Evolutionary conservation across 2,329 filamentous ascomycete species (phyloP).

Genomic region (Alternaria ventricosa): DNA sequence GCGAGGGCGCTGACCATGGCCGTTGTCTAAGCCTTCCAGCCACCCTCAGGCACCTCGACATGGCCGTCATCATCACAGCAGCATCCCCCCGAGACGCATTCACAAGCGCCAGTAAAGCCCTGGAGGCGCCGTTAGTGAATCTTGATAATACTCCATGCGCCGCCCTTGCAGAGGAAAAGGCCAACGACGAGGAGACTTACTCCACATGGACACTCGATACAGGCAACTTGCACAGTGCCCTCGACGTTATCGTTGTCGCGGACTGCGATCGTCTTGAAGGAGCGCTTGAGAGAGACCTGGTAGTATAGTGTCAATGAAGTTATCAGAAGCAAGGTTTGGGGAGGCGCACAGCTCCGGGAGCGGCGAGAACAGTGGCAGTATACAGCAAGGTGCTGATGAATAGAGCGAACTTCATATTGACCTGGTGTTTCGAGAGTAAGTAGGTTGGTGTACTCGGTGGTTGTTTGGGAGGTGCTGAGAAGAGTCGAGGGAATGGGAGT

Average conservation of each 20-base stretch:
- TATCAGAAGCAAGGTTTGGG: neutral
- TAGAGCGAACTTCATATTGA: constrained; percentile 9
- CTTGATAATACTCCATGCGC: neutral
- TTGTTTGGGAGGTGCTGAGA: neutral
- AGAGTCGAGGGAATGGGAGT: neutral
- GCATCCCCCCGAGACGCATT: constrained; percentile 4
- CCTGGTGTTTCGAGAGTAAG: neutral
- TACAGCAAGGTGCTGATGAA: constrained; percentile 3
- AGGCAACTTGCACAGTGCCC: constrained; percentile 1
- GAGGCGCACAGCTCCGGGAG: constrained; percentile 4
- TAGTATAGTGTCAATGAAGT: neutral
- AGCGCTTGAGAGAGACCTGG: constrained; percentile 7
- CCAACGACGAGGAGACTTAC: neutral
- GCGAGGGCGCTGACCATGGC: neutral
- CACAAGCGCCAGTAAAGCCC: neutral
- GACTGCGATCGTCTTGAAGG: constrained; percentile 3
- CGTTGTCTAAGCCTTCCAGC: neutral
- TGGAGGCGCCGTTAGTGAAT: neutral
- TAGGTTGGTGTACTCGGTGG: neutral
- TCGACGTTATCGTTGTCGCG: neutral
- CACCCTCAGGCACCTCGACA: neutral
- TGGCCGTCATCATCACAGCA: constrained; percentile 1
- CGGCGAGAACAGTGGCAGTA: constrained; percentile 4
- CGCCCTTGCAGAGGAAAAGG: neutral
- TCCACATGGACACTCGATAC: constrained; percentile 7